These are phyloP conservation scores for Populus tomentosa DNA, from an alignment of 441 rosid species.

Conservation along the genomic window DNA sequence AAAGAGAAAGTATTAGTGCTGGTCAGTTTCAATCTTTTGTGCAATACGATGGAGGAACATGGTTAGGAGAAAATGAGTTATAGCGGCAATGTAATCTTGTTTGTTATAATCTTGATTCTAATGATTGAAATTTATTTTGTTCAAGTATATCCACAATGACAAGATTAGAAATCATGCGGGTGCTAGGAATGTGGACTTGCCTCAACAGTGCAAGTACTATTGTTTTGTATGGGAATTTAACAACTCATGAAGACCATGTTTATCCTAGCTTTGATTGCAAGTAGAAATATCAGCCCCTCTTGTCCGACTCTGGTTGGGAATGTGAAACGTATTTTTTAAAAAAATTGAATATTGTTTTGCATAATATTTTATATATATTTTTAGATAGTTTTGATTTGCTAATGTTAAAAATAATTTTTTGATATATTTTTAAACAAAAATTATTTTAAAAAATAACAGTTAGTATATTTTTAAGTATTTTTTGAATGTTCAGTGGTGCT, in stretches of 20 bases:
- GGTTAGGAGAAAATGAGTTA: slow-evolving; percentile 9
- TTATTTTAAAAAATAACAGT: too few species aligned
- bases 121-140: not conserved
- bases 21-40: not conserved
- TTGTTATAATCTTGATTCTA: not conserved
- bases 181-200: not conserved
- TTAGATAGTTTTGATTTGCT: too few species aligned
- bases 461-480: too few species aligned
- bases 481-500: too few species aligned
- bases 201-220: not conserved
- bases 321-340: too few species aligned
- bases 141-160: not conserved
- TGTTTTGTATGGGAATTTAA: not conserved
- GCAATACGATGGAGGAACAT: slow-evolving; percentile 11
- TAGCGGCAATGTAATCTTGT: not conserved
- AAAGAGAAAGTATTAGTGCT: slow-evolving; percentile 55
- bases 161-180: not conserved
- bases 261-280: too few species aligned
- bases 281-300: not conserved
- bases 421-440: too few species aligned
- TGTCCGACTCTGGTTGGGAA: too few species aligned
- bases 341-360: too few species aligned
- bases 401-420: rapidly evolving
- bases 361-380: too few species aligned
- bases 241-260: not conserved